These are phyloP conservation scores for Calonectria henricotiae DNA, from an alignment of 2,329 filamentous ascomycete species.

Conservation along the genomic window DNA sequence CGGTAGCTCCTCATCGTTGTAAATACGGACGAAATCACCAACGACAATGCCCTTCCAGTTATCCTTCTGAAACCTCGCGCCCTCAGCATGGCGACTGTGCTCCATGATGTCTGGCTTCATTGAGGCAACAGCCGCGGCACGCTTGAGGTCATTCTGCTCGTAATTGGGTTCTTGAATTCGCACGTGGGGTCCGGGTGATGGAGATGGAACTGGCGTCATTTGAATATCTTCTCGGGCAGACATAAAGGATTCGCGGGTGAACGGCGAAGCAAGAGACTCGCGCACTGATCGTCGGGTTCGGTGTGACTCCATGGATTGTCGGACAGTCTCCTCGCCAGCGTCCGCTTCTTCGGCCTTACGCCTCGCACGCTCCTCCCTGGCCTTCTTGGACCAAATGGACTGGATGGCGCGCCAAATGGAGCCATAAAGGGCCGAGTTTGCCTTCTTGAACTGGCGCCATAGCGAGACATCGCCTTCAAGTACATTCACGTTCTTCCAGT, in stretches of 20 bases:
- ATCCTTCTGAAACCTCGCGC: conserved; percentile 91
- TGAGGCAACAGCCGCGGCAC: conserved; percentile 60
- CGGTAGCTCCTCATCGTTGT: conserved; percentile 95
- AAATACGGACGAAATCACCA: conserved; percentile 95
- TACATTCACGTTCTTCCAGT: conserved; percentile 95
- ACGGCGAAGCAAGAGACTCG: conserved; percentile 64
- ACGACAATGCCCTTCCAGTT: conserved; percentile 97
- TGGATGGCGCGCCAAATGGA: conserved; percentile 68
- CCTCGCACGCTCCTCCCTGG: conserved; percentile 66
- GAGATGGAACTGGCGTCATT: conserved; percentile 95
- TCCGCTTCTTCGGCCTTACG: conserved; percentile 58
- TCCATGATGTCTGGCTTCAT: conserved; percentile 80
- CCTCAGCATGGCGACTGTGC: conserved; percentile 74
- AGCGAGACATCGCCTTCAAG: conserved; percentile 86
- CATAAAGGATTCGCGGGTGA: conserved; percentile 70
- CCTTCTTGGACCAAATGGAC: conserved; percentile 68
- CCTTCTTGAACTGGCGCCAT: conserved; percentile 95
- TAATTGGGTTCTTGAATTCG: conserved; percentile 61
- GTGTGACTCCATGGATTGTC: conserved; percentile 70
- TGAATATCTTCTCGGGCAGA: conserved; percentile 83
- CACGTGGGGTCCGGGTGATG: conserved; percentile 68
- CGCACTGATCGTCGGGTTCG: conserved; percentile 57
- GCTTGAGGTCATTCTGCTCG: conserved; percentile 52
- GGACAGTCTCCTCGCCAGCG: conserved; percentile 66
- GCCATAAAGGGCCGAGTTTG: conserved; percentile 75